These are phyloP conservation scores for Scytalidium lignicola DNA, from an alignment of 2,329 filamentous ascomycete genomes.

Conservation along the genomic window DNA sequence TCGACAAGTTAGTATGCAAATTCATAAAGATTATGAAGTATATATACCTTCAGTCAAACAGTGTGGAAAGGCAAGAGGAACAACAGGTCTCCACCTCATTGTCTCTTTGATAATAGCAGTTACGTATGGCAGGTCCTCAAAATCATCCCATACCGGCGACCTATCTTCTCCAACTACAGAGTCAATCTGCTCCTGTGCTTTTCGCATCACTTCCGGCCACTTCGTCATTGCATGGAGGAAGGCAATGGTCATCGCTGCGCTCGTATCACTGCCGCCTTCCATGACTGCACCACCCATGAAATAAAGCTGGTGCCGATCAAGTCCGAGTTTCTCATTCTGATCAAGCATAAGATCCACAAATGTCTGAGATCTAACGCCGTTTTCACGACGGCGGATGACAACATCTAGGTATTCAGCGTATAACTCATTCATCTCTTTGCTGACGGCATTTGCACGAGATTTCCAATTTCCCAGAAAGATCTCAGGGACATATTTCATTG, in stretches of 20 bases:
- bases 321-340: constrained; percentile 26
- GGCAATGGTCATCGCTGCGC: constrained; percentile 24
- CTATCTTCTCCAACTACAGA: constrained; percentile 38
- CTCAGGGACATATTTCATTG: constrained; percentile 38
- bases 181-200: constrained; percentile 42
- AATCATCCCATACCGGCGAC: constrained; percentile 41
- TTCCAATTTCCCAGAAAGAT: constrained; percentile 34
- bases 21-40: too few relatives aligned
- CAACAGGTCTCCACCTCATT: constrained; percentile 28
- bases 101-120: constrained; percentile 40
- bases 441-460: constrained; percentile 30
- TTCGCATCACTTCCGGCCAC: constrained; percentile 36
- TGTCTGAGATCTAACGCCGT: constrained; percentile 5
- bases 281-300: constrained; percentile 26
- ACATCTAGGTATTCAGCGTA: constrained; percentile 29
- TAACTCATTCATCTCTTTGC: constrained; percentile 35
- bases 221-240: constrained; percentile 30
- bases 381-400: constrained; percentile 29
- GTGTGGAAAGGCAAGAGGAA: too few relatives aligned
- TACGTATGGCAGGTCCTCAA: constrained; percentile 36
- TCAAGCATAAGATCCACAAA: constrained; percentile 33
- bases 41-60: too few relatives aligned
- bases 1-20: too few relatives aligned
- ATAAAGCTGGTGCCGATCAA: constrained; percentile 29
- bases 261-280: constrained; percentile 32